Percentiles rank a stretch among this genome's conserved stretches.
Conservation (phyloP, 345 rosid species). For the Excoecaria cochinchinensis region DNA sequence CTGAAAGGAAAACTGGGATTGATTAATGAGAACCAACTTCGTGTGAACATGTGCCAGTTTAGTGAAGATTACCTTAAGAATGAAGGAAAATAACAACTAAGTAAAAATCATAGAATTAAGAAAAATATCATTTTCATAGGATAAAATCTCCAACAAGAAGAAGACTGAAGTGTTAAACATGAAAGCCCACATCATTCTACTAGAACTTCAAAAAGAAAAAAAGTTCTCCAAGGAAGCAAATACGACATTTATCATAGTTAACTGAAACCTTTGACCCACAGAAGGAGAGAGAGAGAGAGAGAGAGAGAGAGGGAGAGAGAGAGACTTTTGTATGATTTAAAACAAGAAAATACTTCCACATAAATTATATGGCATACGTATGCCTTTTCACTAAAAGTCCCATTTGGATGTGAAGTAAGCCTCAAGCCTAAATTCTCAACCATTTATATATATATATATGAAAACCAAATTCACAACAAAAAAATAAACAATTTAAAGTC, state of each 20-base stretch:
- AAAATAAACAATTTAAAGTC: not conserved
- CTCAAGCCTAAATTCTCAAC: not conserved
- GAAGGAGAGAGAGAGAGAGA: too few relatives aligned
- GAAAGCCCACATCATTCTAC: not conserved
- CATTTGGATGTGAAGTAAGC: not conserved
- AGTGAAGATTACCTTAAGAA: not conserved
- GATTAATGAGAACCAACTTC: not conserved
- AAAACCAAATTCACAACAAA: not conserved
- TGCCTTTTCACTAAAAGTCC: not conserved
- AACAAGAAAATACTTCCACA: not conserved
- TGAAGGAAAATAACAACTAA: not conserved
- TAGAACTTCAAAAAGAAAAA: not conserved
- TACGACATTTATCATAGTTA: not conserved
- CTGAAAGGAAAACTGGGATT: not conserved
- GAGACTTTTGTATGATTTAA: too few relatives aligned
- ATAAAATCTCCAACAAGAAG: not conserved
- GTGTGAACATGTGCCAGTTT: not conserved
- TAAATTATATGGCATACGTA: not conserved
- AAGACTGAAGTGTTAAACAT: not conserved
- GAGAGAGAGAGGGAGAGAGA: too few relatives aligned
- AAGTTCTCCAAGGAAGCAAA: not conserved
- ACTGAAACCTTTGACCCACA: too few relatives aligned
- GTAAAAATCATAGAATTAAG: not conserved
- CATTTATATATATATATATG: too few relatives aligned
- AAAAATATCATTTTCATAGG: not conserved